phyloP scores from a whole-genome alignment of 306 rosid genomes.

The Cercis canadensis region DNA sequence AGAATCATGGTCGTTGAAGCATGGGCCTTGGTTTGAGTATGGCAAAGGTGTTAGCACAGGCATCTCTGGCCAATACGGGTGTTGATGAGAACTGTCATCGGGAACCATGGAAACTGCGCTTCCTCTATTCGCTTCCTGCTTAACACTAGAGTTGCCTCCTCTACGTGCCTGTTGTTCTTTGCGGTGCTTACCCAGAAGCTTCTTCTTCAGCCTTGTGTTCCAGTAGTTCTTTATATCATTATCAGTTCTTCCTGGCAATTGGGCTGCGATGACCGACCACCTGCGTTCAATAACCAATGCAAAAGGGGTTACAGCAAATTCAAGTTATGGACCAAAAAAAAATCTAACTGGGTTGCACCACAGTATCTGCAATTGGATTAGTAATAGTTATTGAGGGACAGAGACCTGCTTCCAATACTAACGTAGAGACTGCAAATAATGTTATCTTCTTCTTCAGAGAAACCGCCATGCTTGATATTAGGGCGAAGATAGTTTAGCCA shows the following conservation, averaged over 20 bases:
- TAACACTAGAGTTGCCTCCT: constrained; percentile 35
- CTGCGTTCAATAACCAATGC: constrained; percentile 31
- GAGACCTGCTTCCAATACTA: constrained; percentile 91
- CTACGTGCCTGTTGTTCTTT: constrained; percentile 59
- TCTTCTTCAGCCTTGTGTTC: constrained; percentile 93
- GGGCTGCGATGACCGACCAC: constrained; percentile 95
- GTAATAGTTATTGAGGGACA: not conserved
- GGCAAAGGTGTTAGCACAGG: constrained; percentile 48
- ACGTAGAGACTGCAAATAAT: constrained; percentile 84
- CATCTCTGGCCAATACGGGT: constrained; percentile 67
- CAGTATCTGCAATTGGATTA: not conserved
- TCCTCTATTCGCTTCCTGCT: constrained; percentile 47
- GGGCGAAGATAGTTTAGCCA: constrained; percentile 97
- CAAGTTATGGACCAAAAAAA: not conserved
- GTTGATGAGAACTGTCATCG: constrained; percentile 38
- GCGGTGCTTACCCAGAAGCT: constrained; percentile 80
- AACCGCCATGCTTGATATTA: constrained; percentile 84
- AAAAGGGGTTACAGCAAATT: not conserved
- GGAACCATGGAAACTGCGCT: constrained; percentile 36
- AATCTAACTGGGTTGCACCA: constrained; percentile 4
- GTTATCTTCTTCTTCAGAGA: constrained; percentile 90
- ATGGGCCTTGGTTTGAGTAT: constrained; percentile 43
- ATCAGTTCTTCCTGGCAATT: constrained; percentile 88
- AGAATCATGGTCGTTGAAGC: constrained; percentile 60
- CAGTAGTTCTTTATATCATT: constrained; percentile 94